Conservation (phyloP, 2,329 filamentous ascomycete genomes). For the Trichoderma afroharzianum region DNA sequence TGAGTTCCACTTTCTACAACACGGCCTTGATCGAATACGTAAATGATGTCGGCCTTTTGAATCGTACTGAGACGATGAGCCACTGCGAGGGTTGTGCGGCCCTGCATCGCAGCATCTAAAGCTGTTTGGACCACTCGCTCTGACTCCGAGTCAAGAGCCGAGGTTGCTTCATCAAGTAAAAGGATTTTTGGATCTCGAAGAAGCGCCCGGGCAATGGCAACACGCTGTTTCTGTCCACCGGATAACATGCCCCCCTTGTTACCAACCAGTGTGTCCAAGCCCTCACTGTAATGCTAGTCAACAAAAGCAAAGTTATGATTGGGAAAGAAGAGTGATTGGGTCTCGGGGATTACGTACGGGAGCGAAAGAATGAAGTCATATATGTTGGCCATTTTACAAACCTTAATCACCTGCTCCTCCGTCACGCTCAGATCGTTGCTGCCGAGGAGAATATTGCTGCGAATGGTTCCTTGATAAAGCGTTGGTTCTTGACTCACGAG, state of each 20-base stretch:
- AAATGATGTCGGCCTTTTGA: conserved; percentile 13
- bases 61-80: conserved; percentile 15
- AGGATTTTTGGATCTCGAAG: conserved; percentile 48
- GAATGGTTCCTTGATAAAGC: conserved; percentile 34
- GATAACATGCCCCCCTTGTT: conserved; percentile 55
- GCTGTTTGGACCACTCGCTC: conserved; percentile 37
- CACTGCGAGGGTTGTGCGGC: conserved; percentile 19
- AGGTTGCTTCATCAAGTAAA: conserved; percentile 57
- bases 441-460: conserved; percentile 23
- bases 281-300: conserved; percentile 30
- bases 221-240: conserved; percentile 53
- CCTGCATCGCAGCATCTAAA: conserved; percentile 14
- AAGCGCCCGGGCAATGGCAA: conserved; percentile 52
- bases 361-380: conserved; percentile 53
- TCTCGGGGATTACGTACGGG: neutral
- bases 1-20: conserved; percentile 5
- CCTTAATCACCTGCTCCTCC: conserved; percentile 17
- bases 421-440: neutral
- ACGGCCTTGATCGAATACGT: neutral
- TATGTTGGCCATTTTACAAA: conserved; percentile 45
- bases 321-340: neutral
- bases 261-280: conserved; percentile 44
- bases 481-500: conserved; percentile 26
- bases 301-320: neutral
- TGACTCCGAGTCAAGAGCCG: conserved; percentile 51